Evolutionary conservation across 768 basidiomycete species (phyloP), one percentile per base, ranked within the genome.

Genomic region (Kondoa malvinella): DNA sequence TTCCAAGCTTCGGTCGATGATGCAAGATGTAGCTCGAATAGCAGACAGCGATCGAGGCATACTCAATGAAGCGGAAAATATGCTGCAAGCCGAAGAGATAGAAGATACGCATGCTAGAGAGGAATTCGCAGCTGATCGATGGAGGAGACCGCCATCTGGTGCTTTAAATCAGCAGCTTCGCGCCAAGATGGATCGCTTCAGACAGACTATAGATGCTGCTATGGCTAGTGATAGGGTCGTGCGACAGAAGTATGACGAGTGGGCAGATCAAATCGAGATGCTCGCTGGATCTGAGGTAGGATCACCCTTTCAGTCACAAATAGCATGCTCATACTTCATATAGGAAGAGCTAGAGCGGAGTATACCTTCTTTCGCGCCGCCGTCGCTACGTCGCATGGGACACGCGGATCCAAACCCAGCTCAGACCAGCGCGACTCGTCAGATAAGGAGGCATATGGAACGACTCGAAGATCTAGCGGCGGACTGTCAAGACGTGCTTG

Each of bases 1-100:
- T 0, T 79, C 81, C 2, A 82, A 83, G 31, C 85, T 96, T 15
- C 84, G 85, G 72, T 80, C 82, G 14, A 83, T 85, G 33, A 80
- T 95, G 40, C 84, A 85, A 64, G 86, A 89, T 73, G 83, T 92
- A 0, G 80, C 85, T 66, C 80, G 81, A 65, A 80, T 94, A 2
- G 83, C 86, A 0, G 78, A 79, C 61, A 82, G 84, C 27, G 84
- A 87, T 74, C 77, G 80, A 66, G 77, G 80, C 25, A 78, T 88
- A 21, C 73, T 96, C 26, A 83, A 89, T 63, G 89, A 95, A 81
- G 92, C 89, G 0, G 82, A 91, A 80, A 90, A 91, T 72, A 84
- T 92, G 26, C 78, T 99, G n/a, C 91, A 94, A 72, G 84, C 83
- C 57, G 92, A 81, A 70, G 81, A 82, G 27, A 77, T 76, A 1